Evolutionary conservation across 306 rosid species (phyloP), one percentile per base, ranked within the genome.

Genomic region (Herpetospermum pedunculosum): DNA sequence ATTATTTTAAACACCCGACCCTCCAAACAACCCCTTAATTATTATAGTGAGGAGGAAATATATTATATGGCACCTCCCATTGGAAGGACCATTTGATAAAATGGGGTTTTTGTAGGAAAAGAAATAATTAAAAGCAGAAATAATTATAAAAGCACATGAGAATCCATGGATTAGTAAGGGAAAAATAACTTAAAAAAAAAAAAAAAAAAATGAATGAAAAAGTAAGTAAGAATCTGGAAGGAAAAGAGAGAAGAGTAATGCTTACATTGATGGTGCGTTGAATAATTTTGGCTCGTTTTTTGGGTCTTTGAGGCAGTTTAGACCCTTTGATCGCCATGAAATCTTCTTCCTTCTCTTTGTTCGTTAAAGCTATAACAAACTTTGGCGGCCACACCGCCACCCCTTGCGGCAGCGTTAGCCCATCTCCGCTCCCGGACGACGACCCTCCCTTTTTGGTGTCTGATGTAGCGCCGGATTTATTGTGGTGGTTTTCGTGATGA

Each of bases 191-290:
- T 3, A 15, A 18, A 18, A 19, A 37, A 1, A 21, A 5, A 4
- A 5, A 19, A 64, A 0, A 0, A 23, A 16, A 35, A 18, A 62
- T 0, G 14, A 8, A 8, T 11, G 0, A 12, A 37, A 40, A 35
- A 9, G 28, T 1, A 18, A 62, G 11, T 0, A 14, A 8, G 19
- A 64, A 44, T 67, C 35, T 5, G 50, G 40, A 32, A 73, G 35
- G 14, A 70, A 62, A 8, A 10, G 75, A 23, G 62, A 23, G 21
- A 47, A 52, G 54, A 75, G 12, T 29, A 28, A 10, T 34, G 71
- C 98, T 94, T 89, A 94, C 97, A 88, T 89, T 91, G 89, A 94
- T 90, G 71, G 90, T 89, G 52, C 96, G 92, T 83, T 89, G 97
- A 41, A 91, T 78, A 84, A 88, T 79, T 79, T 94, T 94, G 4